Percentiles rank a stretch among this genome's conserved stretches.
These are phyloP conservation scores for Leccinum truebloodii DNA, from an alignment of 768 basidiomycete species.

Conservation along the genomic window DNA sequence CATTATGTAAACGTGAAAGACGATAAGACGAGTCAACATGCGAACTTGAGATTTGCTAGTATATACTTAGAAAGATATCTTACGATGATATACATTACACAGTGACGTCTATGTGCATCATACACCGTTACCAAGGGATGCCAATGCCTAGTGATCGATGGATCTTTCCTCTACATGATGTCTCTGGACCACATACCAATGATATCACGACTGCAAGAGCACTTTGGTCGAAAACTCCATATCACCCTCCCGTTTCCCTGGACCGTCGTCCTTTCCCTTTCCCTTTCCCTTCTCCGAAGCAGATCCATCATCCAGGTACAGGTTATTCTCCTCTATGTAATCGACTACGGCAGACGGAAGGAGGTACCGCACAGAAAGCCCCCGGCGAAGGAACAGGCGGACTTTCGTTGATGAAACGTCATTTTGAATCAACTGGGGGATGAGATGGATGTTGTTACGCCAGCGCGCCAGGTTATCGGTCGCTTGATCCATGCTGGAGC, in stretches of 20 bases:
- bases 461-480: slow-evolving; percentile 72
- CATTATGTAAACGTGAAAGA: background rate
- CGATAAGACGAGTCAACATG: background rate
- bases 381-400: slow-evolving; percentile 74
- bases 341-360: slow-evolving; percentile 89
- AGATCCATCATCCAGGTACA: slow-evolving; percentile 66
- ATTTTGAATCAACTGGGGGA: slow-evolving; percentile 94
- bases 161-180: background rate
- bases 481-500: slow-evolving; percentile 86
- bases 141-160: background rate
- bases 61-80: background rate
- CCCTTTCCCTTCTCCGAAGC: slow-evolving; percentile 39
- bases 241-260: slow-evolving; percentile 33
- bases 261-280: slow-evolving; percentile 34
- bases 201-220: slow-evolving; percentile 9
- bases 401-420: slow-evolving; percentile 97
- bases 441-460: slow-evolving; percentile 86
- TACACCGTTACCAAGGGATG: slow-evolving; percentile 4
- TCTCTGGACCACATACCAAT: background rate
- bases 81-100: background rate
- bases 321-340: slow-evolving; percentile 85
- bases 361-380: slow-evolving; percentile 85
- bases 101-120: background rate
- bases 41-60: no score
- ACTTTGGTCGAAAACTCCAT: slow-evolving; percentile 11